A percentile compares a stretch with the other conserved stretches of the same genome.
phyloP scores from a whole-genome alignment of 1,284 basidiomycete genomes.

The Naganishia liquefaciens region DNA sequence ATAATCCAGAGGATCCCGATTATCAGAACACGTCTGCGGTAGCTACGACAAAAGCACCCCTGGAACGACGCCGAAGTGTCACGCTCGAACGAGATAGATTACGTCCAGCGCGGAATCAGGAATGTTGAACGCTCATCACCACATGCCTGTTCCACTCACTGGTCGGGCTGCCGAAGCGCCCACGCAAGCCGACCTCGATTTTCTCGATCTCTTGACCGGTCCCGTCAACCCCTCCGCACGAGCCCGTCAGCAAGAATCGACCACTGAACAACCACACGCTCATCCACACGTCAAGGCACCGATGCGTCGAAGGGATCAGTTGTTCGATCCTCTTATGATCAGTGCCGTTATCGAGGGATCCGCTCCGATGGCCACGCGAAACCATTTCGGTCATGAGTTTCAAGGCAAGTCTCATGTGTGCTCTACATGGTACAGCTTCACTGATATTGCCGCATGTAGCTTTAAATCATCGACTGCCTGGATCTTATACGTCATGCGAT shows the following conservation, averaged over 20 bases:
- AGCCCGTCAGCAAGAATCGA: conserved; percentile 5
- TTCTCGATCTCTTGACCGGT: conserved; percentile 22
- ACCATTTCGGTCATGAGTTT: conserved; percentile 52
- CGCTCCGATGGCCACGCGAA: conserved; percentile 46
- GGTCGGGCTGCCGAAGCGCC: conserved; percentile 4
- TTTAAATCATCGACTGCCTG: conserved; percentile 39
- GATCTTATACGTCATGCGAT: conserved; percentile 51
- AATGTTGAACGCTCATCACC: conserved; percentile 18
- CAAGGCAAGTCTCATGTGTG: conserved; percentile 35
- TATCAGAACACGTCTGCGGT: too few relatives aligned
- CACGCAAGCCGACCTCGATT: conserved; percentile 23
- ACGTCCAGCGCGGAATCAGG: too few relatives aligned
- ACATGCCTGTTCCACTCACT: conserved; percentile 1
- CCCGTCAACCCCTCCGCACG: conserved; percentile 21
- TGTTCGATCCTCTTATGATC: conserved; percentile 50
- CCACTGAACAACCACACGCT: neutral
- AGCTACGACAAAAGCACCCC: too few relatives aligned
- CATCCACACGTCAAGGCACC: conserved; percentile 12
- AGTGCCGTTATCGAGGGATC: conserved; percentile 51
- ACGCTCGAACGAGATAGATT: too few relatives aligned
- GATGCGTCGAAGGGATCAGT: conserved; percentile 34
- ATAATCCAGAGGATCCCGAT: too few relatives aligned
- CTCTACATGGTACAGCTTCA: neutral
- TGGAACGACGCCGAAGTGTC: too few relatives aligned
- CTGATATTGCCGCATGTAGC: neutral